Conservation (phyloP, 331 rosid genomes). For the Malus hybrid region DNA sequence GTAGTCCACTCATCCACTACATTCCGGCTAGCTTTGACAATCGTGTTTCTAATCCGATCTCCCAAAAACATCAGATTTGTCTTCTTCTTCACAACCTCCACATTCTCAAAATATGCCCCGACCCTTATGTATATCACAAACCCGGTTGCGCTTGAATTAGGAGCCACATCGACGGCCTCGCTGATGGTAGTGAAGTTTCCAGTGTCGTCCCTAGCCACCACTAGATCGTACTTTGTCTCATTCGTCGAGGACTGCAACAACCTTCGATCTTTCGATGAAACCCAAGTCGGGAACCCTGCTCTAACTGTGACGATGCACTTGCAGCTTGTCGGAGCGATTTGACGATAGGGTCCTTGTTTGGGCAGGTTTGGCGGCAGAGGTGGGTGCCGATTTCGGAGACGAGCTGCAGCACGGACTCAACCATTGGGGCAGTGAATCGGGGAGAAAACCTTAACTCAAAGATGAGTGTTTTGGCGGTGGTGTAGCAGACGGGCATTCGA, state of each 20-base stretch:
- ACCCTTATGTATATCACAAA: constrained; percentile 65
- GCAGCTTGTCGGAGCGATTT: constrained; percentile 67
- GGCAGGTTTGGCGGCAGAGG: constrained; percentile 46
- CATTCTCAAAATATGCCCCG: constrained; percentile 78
- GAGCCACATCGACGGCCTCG: constrained; percentile 70
- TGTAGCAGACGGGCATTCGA: not conserved
- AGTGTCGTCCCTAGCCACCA: constrained; percentile 75
- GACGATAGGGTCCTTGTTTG: constrained; percentile 56
- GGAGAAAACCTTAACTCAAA: constrained; percentile 15
- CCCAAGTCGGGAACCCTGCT: constrained; percentile 76
- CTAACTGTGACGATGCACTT: constrained; percentile 48
- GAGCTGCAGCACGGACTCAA: constrained; percentile 35
- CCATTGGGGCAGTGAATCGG: constrained; percentile 30
- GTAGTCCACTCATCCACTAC: constrained; percentile 88
- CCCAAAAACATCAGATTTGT: constrained; percentile 71
- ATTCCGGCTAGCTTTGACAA: constrained; percentile 65
- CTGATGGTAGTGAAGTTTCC: constrained; percentile 66
- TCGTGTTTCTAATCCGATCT: constrained; percentile 74
- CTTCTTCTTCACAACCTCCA: constrained; percentile 63
- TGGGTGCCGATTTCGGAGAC: constrained; percentile 48
- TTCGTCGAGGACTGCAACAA: constrained; percentile 40
- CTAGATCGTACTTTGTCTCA: constrained; percentile 40
- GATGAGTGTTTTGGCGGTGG: constrained; percentile 1
- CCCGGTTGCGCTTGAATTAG: constrained; percentile 74
- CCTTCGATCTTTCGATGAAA: constrained; percentile 40